Conservation (phyloP, 441 rosid genomes). For the Isatis lusitanica region DNA sequence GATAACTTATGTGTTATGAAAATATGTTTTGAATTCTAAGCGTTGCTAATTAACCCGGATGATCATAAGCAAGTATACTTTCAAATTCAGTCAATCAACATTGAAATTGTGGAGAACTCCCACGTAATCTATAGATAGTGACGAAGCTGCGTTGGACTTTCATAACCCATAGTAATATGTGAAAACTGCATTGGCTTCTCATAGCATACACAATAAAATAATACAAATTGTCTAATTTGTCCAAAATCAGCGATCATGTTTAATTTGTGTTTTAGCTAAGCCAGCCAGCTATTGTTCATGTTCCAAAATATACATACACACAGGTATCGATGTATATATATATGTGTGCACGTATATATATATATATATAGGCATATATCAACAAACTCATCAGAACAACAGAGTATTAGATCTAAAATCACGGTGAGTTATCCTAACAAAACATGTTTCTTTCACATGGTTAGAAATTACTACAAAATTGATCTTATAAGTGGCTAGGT, state of each 20-base stretch:
- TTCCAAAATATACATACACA: background rate
- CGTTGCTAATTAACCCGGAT: background rate
- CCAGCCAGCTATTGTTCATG: conserved; percentile 13
- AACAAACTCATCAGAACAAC: background rate
- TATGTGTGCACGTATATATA: background rate
- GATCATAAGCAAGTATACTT: background rate
- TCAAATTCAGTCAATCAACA: conserved; percentile 1
- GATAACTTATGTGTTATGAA: background rate
- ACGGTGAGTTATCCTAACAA: conserved; percentile 19
- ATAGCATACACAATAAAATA: conserved; percentile 1
- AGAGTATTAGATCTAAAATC: conserved; percentile 6
- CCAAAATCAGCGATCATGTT: conserved; percentile 7
- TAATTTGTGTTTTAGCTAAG: conserved; percentile 24
- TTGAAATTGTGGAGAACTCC: background rate
- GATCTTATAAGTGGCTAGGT: background rate
- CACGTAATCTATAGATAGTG: background rate
- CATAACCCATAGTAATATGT: background rate
- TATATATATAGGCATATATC: conserved; percentile 10
- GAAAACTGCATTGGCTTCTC: background rate
- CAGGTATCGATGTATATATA: background rate
- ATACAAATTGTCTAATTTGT: conserved; percentile 12
- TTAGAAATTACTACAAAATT: background rate
- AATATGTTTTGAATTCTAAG: background rate
- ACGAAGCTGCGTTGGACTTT: background rate
- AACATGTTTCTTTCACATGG: background rate